phyloP scores from a whole-genome alignment of 1,139 yeast species.

The Meyerozyma guilliermondii region DNA sequence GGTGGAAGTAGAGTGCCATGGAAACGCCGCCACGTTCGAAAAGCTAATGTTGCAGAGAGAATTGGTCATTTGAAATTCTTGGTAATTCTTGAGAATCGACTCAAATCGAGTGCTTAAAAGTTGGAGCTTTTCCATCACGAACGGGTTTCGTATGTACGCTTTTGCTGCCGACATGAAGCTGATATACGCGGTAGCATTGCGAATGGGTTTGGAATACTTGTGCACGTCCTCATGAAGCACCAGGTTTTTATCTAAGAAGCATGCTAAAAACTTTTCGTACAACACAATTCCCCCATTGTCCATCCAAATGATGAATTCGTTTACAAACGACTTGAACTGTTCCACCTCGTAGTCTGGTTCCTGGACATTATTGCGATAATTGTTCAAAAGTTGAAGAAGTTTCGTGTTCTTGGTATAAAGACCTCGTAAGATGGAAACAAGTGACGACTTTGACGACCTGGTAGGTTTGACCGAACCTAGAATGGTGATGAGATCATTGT shows the following conservation, averaged over 20 bases:
- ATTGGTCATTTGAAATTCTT: conserved; percentile 13
- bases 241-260: conserved; percentile 12
- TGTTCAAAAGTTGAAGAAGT: conserved; percentile 21
- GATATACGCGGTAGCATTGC: conserved; percentile 28
- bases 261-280: conserved; percentile 26
- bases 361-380: conserved; percentile 8
- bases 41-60: conserved; percentile 32
- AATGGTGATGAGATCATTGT: conserved; percentile 30
- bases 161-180: conserved; percentile 22
- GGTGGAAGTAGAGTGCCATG: conserved; percentile 6
- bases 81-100: conserved; percentile 16
- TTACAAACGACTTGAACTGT: conserved; percentile 31
- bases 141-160: conserved; percentile 32
- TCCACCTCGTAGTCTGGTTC: conserved; percentile 20
- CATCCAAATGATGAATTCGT: conserved; percentile 37
- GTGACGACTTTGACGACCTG: conserved; percentile 20
- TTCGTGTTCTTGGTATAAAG: conserved; percentile 36
- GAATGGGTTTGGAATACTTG: conserved; percentile 25
- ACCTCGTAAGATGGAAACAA: conserved; percentile 36
- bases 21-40: conserved; percentile 27
- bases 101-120: conserved; percentile 15
- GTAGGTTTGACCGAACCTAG: conserved; percentile 32
- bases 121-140: conserved; percentile 29
- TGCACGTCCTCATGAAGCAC: conserved; percentile 11
- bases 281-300: conserved; percentile 28